phyloP scores from a whole-genome alignment of 768 basidiomycete species.

The Galerina sulciceps region DNA sequence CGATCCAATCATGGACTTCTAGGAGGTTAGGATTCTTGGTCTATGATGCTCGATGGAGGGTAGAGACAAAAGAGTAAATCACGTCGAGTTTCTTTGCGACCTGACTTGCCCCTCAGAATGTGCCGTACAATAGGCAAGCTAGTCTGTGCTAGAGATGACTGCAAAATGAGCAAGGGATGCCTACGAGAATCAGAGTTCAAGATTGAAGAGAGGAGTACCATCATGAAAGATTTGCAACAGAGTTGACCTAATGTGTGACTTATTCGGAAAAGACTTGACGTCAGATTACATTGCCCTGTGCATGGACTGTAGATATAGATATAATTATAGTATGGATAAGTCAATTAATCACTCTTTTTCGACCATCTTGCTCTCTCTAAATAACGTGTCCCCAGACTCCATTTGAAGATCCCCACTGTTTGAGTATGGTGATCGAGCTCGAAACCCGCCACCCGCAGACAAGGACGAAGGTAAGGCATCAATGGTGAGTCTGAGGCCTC shows the following conservation, averaged over 20 bases:
- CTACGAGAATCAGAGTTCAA: slow-evolving; percentile 21
- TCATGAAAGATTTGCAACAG: slow-evolving; percentile 22
- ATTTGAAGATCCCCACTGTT: slow-evolving; percentile 58
- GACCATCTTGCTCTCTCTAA: slow-evolving; percentile 54
- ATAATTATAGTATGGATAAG: neutral
- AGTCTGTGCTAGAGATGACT: slow-evolving; percentile 64
- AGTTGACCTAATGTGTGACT: slow-evolving; percentile 8
- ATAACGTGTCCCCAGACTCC: slow-evolving; percentile 52
- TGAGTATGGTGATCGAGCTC: slow-evolving; percentile 42
- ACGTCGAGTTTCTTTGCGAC: slow-evolving; percentile 14
- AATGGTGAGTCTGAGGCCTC: slow-evolving; percentile 54
- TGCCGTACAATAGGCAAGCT: slow-evolving; percentile 57
- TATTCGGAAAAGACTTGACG: neutral
- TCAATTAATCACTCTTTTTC: slow-evolving; percentile 18
- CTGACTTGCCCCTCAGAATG: slow-evolving; percentile 35
- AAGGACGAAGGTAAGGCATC: slow-evolving; percentile 48
- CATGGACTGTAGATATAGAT: neutral
- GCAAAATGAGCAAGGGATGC: slow-evolving; percentile 55
- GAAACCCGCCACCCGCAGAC: slow-evolving; percentile 56
- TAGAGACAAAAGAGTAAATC: slow-evolving; percentile 59
- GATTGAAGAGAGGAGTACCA: slow-evolving; percentile 25
- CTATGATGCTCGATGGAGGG: slow-evolving; percentile 47
- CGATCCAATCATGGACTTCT: slow-evolving; percentile 37
- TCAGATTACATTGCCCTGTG: slow-evolving; percentile 1
- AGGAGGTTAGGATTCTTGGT: slow-evolving; percentile 31